Evolutionary conservation across 768 basidiomycete genomes (phyloP), one percentile per base, ranked within the genome.

Genomic region (Xerocomus spinulosus): DNA sequence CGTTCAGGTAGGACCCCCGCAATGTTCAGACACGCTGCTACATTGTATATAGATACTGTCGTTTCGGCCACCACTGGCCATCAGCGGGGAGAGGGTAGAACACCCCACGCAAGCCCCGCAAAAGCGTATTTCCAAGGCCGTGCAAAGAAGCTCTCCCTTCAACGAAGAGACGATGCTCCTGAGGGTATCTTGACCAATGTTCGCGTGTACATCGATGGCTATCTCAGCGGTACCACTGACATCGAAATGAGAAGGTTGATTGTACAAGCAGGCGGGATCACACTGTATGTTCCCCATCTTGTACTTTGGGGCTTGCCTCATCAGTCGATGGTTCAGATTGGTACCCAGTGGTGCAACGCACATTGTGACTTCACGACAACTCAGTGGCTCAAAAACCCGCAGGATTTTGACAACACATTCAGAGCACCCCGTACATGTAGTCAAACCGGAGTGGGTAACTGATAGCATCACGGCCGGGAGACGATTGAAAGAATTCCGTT

Each of bases 201-300:
- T 39, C 73, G 74, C 42, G 70, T 81, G n/a, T 87, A 87, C 53
- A 82, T 87, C 58, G 74, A 82, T 55, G 89, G 86, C 1, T 87
- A 80, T 58, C 69, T 88, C 49, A 73, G 72, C 25, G 74, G 76
- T 36, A 87, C 85, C 18, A 92, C 87, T 2, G 87, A 90, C 60
- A 77, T 85, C 42, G 87, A 92, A 66, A 81, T 92, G 72, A 90
- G 82, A 67, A 71, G 78, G 54, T 68, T 83, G 13, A 72, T 92
- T 9, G 61, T 70, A n/a, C 68, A 75, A 35, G 83, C 81, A 38
- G 91, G 90, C 2, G 90, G 88, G 2, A 69, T 69, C 30, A 68
- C 80, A 7, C 50, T 82, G 90, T 91, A 72, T 58, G 73, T 69
- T n/a, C 24, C 25, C 37, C 9, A 13, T 3, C 25, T 7, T 38